Percentiles rank a stretch among this genome's conserved stretches.
Conservation (phyloP, 148 eudicot species). For the Camellia sinensis region DNA sequence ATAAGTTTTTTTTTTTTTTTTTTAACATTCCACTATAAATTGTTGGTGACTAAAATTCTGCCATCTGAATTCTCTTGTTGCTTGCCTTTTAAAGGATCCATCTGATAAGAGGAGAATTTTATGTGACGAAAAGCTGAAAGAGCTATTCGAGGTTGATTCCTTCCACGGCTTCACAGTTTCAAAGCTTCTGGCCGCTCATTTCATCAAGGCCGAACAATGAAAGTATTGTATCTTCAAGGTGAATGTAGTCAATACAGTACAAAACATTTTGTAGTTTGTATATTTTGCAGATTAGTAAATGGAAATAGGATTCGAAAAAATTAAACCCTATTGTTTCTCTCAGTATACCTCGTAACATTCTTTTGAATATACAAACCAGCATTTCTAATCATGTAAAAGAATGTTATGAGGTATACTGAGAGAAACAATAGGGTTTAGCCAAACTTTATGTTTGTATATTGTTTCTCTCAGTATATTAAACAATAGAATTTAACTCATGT, state of each 20-base stretch:
- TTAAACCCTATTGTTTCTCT: neutral
- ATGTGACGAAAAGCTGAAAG: conserved; percentile 81
- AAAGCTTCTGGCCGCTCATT: conserved; percentile 53
- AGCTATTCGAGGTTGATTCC: conserved; percentile 63
- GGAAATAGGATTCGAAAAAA: neutral
- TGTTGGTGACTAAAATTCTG: neutral
- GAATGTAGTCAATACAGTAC: neutral
- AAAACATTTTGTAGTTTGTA: neutral
- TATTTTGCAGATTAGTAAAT: neutral
- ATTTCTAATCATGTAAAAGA: too few relatives aligned
- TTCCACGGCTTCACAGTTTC: conserved; percentile 58
- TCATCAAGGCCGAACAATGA: conserved; percentile 43
- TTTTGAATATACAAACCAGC: neutral
- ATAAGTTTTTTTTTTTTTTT: too few relatives aligned
- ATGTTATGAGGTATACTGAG: too few relatives aligned
- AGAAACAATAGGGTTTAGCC: too few relatives aligned
- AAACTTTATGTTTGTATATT: too few relatives aligned
- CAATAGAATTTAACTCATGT: too few relatives aligned
- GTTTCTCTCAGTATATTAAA: too few relatives aligned
- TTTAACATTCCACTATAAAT: neutral
- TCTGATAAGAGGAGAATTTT: conserved; percentile 51
- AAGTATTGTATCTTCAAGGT: neutral
- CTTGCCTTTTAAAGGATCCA: conserved; percentile 56
- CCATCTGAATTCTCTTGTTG: neutral
- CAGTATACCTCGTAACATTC: neutral